These are phyloP conservation scores for Epithele typhae DNA, from an alignment of 768 basidiomycete genomes.

Conservation along the genomic window DNA sequence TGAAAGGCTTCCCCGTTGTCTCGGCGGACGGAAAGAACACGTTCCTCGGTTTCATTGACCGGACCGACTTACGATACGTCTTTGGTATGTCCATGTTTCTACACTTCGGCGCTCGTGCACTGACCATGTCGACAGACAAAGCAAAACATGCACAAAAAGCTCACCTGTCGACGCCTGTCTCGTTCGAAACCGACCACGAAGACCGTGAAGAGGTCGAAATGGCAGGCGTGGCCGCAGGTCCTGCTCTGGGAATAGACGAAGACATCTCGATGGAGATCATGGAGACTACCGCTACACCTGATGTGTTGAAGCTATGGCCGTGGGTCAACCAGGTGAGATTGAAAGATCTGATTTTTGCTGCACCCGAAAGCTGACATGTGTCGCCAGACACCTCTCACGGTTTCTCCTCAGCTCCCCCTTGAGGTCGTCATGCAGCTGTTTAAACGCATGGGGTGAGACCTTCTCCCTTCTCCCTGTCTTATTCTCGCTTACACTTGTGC, in stretches of 20 bases:
- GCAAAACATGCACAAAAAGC: conserved; percentile 61
- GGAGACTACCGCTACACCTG: conserved; percentile 51
- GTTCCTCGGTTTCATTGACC: conserved; percentile 84
- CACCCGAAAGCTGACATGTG: not conserved
- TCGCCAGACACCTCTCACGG: conserved; percentile 87
- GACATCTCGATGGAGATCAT: conserved; percentile 64
- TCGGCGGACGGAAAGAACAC: conserved; percentile 53
- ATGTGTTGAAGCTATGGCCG: conserved; percentile 69
- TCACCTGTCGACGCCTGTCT: conserved; percentile 61
- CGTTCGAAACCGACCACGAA: conserved; percentile 54
- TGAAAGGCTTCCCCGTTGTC: conserved; percentile 92
- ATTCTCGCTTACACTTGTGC: conserved; percentile 1
- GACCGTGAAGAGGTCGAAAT: conserved; percentile 47
- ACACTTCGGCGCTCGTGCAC: not conserved
- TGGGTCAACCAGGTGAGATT: conserved; percentile 89
- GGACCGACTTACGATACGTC: conserved; percentile 81
- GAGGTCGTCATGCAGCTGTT: conserved; percentile 98
- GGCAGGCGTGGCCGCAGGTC: conserved; percentile 38
- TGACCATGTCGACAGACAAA: conserved; percentile 49
- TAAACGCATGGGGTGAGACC: conserved; percentile 89
- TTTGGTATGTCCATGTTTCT: conserved; percentile 48
- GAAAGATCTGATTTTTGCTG: not conserved
- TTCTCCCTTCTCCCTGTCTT: not conserved
- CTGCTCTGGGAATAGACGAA: conserved; percentile 59
- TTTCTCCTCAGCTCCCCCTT: conserved; percentile 85